Evolutionary conservation across 768 basidiomycete genomes (phyloP), one percentile per base, ranked within the genome.

Genomic region (Rhizopogon sp.): DNA sequence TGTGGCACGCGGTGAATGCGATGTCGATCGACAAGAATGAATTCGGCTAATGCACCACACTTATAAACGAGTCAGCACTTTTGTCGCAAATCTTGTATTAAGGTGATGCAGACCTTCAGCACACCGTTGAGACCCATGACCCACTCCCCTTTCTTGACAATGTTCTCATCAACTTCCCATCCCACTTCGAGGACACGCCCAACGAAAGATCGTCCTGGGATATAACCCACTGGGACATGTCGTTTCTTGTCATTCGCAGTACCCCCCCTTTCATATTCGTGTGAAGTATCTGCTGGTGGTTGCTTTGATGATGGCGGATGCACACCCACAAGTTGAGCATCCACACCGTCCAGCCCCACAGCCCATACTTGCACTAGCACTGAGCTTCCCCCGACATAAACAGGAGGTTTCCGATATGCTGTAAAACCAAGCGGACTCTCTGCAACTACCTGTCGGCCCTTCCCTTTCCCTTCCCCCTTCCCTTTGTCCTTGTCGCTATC

Each of bases 11-110:
- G 79, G 57, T 86, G 82, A 1, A 95, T 70, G 13, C 89, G 82
- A 63, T 85, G 87, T 29, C 89, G 82, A 64, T 96, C 91, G 22
- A 87, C 79, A 25, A 90, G 76, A 56, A 96, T 81, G 72, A 92
- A 96, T 70, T 97, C 91, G n/a, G 90, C 79, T 20, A 96, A 77
- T 6, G 90, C 90, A 47, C 94, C 93, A 60, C 83, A 86, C 90
- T 93, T 59, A 20, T 47, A 56, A 41, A 22, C 3, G 33, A 47
- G 39, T 49, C 40, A 56, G 62, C 39, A 66, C 60, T 53, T 29
- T 14, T 50, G 33, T 22, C 61, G 57, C 45, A 63, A 54, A 22
- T 59, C 17, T 20, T 20, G 49, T 13, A 16, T 40, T 54, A 56
- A 5, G 6, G 51, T 52, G 58, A 52, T 39, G 64, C 81, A 60